A percentile compares a stretch with the other conserved stretches of the same genome.
These are phyloP conservation scores for Mariannaea sp. DNA, from an alignment of 2,329 filamentous ascomycete species.

Conservation along the genomic window DNA sequence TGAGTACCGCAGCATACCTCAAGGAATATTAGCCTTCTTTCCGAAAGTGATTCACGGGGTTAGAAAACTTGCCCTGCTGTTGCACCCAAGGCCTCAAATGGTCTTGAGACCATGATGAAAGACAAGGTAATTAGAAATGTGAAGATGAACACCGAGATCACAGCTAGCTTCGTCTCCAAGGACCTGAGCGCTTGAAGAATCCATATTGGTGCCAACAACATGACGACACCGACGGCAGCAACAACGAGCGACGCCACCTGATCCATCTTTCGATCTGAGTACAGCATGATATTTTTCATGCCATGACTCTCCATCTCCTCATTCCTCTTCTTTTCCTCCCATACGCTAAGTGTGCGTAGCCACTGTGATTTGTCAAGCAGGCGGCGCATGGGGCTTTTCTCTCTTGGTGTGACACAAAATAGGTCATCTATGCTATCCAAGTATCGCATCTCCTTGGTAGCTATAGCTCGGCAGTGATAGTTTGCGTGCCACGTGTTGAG, in stretches of 20 bases:
- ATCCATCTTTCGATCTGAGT: constrained; percentile 30
- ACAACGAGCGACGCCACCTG: constrained; percentile 32
- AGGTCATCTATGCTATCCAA: constrained; percentile 28
- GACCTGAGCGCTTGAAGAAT: constrained; percentile 31
- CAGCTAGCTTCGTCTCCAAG: constrained; percentile 31
- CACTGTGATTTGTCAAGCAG: constrained; percentile 8
- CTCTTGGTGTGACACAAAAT: constrained; percentile 15
- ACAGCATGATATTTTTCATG: constrained; percentile 7
- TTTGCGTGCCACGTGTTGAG: constrained; percentile 32
- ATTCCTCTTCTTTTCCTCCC: background rate
- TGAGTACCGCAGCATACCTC: constrained; percentile 20
- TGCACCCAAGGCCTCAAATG: constrained; percentile 26
- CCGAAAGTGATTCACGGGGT: background rate
- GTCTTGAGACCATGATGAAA: constrained; percentile 22
- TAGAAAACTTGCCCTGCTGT: constrained; percentile 25
- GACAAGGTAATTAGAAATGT: constrained; percentile 21
- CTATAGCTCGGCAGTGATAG: constrained; percentile 20
- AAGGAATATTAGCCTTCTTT: background rate
- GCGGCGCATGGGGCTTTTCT: constrained; percentile 18
- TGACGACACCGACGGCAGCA: constrained; percentile 30
- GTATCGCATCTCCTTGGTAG: constrained; percentile 21
- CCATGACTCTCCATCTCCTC: background rate
- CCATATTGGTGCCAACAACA: constrained; percentile 44
- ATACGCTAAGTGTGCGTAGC: constrained; percentile 5
- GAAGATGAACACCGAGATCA: constrained; percentile 41